A percentile compares a stretch with the other conserved stretches of the same genome.
Conservation (phyloP, 2,329 filamentous ascomycete species). For the Corniculantispora saksenae region DNA sequence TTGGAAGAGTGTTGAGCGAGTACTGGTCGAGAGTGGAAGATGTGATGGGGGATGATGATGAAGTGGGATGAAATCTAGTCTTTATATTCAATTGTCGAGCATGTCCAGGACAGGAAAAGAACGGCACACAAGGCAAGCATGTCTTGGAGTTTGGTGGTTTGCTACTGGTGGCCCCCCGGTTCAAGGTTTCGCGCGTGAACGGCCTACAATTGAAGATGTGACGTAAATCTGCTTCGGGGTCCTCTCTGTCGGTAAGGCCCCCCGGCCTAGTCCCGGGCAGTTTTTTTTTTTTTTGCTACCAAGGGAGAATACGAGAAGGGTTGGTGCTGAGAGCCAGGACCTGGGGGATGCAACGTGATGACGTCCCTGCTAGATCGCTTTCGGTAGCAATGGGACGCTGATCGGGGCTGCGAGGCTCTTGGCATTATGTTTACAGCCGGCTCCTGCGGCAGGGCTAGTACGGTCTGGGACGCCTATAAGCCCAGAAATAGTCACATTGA, state of each 20-base stretch:
- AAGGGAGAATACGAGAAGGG: neutral
- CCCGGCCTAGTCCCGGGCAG: too few species aligned
- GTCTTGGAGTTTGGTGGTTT: neutral
- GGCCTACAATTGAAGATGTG: neutral
- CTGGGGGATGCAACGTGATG: neutral
- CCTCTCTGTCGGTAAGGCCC: too few species aligned
- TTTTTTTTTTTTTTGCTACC: too few species aligned
- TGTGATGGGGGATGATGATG: neutral
- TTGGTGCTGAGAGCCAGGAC: neutral
- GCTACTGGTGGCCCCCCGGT: neutral
- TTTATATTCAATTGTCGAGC: neutral
- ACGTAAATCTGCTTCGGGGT: neutral
- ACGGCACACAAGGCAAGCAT: neutral
- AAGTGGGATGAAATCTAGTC: neutral
- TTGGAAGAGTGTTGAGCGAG: neutral
- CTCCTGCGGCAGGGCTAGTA: neutral
- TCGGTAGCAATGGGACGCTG: neutral
- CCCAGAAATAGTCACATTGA: neutral
- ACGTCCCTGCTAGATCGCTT: neutral
- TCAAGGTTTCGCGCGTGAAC: neutral
- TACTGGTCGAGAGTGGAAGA: too few species aligned
- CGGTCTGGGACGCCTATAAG: neutral
- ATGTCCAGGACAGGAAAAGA: neutral
- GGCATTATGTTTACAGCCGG: neutral
- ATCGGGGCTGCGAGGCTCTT: neutral